These are phyloP conservation scores for Albatrellus ellisii DNA, from an alignment of 768 basidiomycete species.

Conservation along the genomic window DNA sequence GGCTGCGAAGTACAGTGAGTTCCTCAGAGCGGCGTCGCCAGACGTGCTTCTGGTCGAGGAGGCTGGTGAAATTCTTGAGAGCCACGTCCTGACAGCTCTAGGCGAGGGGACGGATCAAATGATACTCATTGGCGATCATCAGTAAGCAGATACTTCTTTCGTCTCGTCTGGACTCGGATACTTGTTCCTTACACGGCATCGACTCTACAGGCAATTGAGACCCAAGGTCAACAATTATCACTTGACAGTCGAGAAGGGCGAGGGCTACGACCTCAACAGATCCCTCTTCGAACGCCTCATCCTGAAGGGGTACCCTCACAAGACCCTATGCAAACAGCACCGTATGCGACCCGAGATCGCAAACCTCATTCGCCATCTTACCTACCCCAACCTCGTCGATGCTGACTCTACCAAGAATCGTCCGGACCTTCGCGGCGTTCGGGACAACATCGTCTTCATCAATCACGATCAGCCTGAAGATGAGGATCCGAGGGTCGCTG, in stretches of 20 bases:
- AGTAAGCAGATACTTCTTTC: slow-evolving; percentile 28
- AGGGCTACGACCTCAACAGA: slow-evolving; percentile 53
- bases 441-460: slow-evolving; percentile 48
- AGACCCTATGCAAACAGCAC: slow-evolving; percentile 42
- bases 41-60: slow-evolving; percentile 55
- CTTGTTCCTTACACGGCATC: not conserved
- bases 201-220: slow-evolving; percentile 42
- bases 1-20: slow-evolving; percentile 44
- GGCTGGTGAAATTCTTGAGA: slow-evolving; percentile 61
- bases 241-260: slow-evolving; percentile 54
- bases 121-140: slow-evolving; percentile 62
- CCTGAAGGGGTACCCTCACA: slow-evolving; percentile 46
- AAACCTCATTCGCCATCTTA: slow-evolving; percentile 41
- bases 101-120: slow-evolving; percentile 33
- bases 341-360: slow-evolving; percentile 72
- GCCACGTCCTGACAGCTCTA: slow-evolving; percentile 49
- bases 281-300: slow-evolving; percentile 63
- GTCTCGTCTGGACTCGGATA: not conserved
- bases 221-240: slow-evolving; percentile 58
- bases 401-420: slow-evolving; percentile 36
- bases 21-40: slow-evolving; percentile 32
- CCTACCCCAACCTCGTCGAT: slow-evolving; percentile 52
- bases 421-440: slow-evolving; percentile 38
- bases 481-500: slow-evolving; percentile 25
- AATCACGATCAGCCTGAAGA: slow-evolving; percentile 45